phyloP scores from a whole-genome alignment of 805 yeast species.

The Yarrowia porcina region DNA sequence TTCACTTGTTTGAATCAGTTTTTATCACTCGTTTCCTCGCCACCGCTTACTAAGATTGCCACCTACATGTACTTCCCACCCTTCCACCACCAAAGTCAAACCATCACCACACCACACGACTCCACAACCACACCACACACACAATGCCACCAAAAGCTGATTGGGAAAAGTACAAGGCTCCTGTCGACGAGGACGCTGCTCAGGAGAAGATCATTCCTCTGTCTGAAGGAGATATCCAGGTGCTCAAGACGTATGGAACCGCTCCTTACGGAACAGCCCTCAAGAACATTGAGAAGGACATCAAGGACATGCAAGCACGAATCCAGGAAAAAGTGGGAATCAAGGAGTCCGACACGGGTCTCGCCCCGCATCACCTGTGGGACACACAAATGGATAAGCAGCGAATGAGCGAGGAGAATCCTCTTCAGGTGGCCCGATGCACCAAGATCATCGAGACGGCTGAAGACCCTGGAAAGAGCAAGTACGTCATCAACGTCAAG shows the following conservation, averaged over 20 bases:
- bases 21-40: not conserved
- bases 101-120: slow-evolving; percentile 7
- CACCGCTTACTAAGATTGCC: not conserved
- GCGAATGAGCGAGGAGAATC: slow-evolving; percentile 89
- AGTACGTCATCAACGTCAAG: slow-evolving; percentile 93
- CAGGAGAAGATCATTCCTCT: slow-evolving; percentile 81
- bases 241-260: slow-evolving; percentile 92
- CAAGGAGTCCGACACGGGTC: slow-evolving; percentile 91
- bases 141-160: slow-evolving; percentile 94
- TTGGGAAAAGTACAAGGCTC: slow-evolving; percentile 96
- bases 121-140: not conserved
- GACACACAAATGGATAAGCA: slow-evolving; percentile 95
- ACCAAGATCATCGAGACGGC: slow-evolving; percentile 75
- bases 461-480: slow-evolving; percentile 74
- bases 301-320: slow-evolving; percentile 75
- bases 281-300: slow-evolving; percentile 80
- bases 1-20: too few relatives aligned
- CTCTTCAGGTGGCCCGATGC: slow-evolving; percentile 97
- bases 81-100: slow-evolving; percentile 7
- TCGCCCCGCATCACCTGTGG: slow-evolving; percentile 96
- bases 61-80: not conserved
- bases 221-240: slow-evolving; percentile 96
- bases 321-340: slow-evolving; percentile 91
- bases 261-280: slow-evolving; percentile 88
- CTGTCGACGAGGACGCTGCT: slow-evolving; percentile 61